Conservation (phyloP, 2,329 filamentous ascomycete genomes). For the Colletotrichum zoysiae region DNA sequence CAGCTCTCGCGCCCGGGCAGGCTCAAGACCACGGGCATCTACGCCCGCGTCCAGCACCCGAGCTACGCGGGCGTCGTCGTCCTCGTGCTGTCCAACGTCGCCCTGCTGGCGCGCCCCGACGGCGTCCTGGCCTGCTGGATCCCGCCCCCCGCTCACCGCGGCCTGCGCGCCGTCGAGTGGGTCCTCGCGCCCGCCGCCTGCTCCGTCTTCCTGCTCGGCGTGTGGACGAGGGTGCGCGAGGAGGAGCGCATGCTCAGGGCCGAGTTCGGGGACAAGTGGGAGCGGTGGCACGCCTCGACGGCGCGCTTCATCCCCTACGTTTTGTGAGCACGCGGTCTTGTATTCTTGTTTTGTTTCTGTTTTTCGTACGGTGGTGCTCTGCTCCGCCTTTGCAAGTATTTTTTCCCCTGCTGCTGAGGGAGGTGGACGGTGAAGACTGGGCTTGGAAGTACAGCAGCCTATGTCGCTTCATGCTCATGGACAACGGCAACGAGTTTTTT, state of each 20-base stretch:
- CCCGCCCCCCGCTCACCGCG: constrained; percentile 43
- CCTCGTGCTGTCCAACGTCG: constrained; percentile 49
- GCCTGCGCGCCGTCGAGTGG: constrained; percentile 28
- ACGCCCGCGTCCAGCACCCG: constrained; percentile 64
- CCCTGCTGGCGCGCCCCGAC: constrained; percentile 54
- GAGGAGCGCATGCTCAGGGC: constrained; percentile 64
- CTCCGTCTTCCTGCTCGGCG: constrained; percentile 43
- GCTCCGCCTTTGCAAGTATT: too few relatives aligned
- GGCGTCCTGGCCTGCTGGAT: constrained; percentile 56
- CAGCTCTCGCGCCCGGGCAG: constrained; percentile 59
- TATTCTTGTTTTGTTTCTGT: too few relatives aligned
- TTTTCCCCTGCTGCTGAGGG: too few relatives aligned
- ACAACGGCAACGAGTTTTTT: not conserved
- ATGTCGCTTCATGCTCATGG: not conserved
- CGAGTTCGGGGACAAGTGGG: constrained; percentile 63
- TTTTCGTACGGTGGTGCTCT: not conserved
- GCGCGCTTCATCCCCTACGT: constrained; percentile 62
- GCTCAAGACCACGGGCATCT: constrained; percentile 61
- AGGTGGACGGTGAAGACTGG: not conserved
- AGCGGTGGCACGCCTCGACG: constrained; percentile 60
- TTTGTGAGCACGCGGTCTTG: constrained; percentile 50
- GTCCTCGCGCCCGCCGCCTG: constrained; percentile 30
- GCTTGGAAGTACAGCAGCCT: not conserved
- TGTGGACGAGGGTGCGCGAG: constrained; percentile 56
- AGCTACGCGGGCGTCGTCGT: constrained; percentile 61